These are phyloP conservation scores for Leccinum disarticulatum DNA, from an alignment of 768 basidiomycete species.

Conservation along the genomic window DNA sequence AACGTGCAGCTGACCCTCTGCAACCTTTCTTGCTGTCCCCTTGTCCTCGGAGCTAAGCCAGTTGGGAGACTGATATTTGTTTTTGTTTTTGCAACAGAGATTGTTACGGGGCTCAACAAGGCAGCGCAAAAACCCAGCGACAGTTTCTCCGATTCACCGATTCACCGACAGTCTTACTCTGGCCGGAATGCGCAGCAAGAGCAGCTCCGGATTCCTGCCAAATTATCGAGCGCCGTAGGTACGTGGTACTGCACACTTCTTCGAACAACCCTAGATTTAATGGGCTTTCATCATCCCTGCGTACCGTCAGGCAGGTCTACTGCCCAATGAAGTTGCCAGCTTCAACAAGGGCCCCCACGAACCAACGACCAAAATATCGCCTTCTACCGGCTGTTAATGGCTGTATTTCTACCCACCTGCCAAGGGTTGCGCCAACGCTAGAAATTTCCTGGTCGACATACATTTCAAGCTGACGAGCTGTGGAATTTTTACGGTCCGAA, in stretches of 20 bases:
- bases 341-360: not conserved
- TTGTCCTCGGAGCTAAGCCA: conserved; percentile 3
- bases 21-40: conserved; percentile 2
- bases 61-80: conserved; percentile 15
- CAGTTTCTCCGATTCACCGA: conserved; percentile 24
- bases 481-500: not conserved
- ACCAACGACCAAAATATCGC: not conserved
- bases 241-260: not conserved
- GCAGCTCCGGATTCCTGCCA: not conserved
- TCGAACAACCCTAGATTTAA: not conserved
- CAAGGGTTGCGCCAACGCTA: not conserved
- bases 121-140: conserved; percentile 22
- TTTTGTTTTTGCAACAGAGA: conserved; percentile 18
- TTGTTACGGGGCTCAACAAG: not conserved
- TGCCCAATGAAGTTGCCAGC: conserved; percentile 2
- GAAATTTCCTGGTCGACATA: not conserved
- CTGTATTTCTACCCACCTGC: not conserved
- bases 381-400: not conserved
- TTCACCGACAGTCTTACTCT: conserved; percentile 4
- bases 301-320: conserved; percentile 2
- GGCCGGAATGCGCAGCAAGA: conserved; percentile 4
- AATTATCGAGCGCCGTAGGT: not conserved
- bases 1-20: conserved; percentile 10
- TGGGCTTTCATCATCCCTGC: not conserved
- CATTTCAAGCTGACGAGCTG: not conserved